These are phyloP conservation scores for Phragmites australis DNA, from an alignment of 176 grass and related monocot genomes.

Conservation along the genomic window DNA sequence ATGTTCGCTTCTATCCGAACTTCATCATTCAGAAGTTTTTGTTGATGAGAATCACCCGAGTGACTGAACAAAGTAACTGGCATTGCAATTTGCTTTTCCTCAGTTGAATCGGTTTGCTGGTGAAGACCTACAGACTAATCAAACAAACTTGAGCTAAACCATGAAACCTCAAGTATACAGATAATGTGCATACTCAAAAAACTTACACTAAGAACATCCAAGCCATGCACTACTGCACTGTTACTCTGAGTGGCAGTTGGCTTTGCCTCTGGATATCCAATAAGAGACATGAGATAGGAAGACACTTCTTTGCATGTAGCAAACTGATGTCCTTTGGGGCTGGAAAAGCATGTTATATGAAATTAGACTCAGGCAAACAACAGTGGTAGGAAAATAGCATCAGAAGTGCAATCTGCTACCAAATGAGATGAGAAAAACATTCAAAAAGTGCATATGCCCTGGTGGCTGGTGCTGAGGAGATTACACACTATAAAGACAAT, in stretches of 20 bases:
- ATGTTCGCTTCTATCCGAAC: constrained; percentile 27
- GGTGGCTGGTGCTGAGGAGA: background rate
- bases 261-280: constrained; percentile 64
- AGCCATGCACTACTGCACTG: constrained; percentile 29
- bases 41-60: constrained; percentile 36
- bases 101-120: constrained; percentile 43
- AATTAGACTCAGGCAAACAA: constrained; percentile 31
- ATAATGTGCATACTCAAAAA: constrained; percentile 19
- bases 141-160: constrained; percentile 29
- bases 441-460: background rate
- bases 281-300: constrained; percentile 72
- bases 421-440: constrained; percentile 24
- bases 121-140: constrained; percentile 51
- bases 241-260: constrained; percentile 39
- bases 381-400: background rate
- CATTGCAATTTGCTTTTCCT: constrained; percentile 44
- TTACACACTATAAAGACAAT: constrained; percentile 26
- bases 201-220: constrained; percentile 60
- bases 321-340: constrained; percentile 93
- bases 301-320: constrained; percentile 86
- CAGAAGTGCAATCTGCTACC: background rate
- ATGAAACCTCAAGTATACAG: background rate
- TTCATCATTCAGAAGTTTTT: constrained; percentile 49
- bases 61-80: constrained; percentile 33
- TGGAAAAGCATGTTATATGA: constrained; percentile 42